Conservation (phyloP, 2,329 filamentous ascomycete species). For the Ceratocystis smalleyi region DNA sequence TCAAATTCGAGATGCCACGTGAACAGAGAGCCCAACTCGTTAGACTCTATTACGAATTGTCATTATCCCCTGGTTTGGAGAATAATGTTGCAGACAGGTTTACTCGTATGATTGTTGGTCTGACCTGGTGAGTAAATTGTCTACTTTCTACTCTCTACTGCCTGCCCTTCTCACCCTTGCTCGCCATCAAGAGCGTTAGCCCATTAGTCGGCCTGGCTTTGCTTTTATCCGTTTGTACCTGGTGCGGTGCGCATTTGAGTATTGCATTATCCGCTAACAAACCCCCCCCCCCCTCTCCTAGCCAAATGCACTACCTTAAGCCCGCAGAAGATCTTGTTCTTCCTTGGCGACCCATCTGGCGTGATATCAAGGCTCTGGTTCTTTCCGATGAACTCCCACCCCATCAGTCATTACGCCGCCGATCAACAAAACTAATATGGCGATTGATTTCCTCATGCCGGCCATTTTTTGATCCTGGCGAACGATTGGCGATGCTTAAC, state of each 20-base stretch:
- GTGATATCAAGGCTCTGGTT: constrained; percentile 80
- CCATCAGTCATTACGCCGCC: constrained; percentile 40
- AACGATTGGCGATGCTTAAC: constrained; percentile 66
- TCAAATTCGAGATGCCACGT: constrained; percentile 93
- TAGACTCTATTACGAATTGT: constrained; percentile 85
- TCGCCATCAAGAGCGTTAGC: not conserved
- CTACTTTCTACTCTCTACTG: not conserved
- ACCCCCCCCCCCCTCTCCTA: not conserved
- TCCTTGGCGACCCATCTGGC: constrained; percentile 87
- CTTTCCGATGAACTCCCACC: constrained; percentile 67
- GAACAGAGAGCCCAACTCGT: constrained; percentile 70
- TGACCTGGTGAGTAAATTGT: constrained; percentile 61
- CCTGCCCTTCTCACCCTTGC: not conserved
- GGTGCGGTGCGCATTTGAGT: not conserved
- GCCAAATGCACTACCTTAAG: constrained; percentile 58
- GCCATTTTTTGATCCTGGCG: constrained; percentile 78
- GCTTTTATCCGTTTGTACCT: not conserved
- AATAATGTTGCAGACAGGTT: constrained; percentile 72
- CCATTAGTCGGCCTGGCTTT: not conserved
- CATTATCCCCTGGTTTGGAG: constrained; percentile 79
- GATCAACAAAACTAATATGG: constrained; percentile 50
- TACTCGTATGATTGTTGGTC: constrained; percentile 84
- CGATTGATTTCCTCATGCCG: constrained; percentile 85
- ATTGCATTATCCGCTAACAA: not conserved
- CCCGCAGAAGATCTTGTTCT: constrained; percentile 77